Evolutionary conservation across 768 basidiomycete species (phyloP), one percentile per base, ranked within the genome.

Genomic region (Panellus pusillus): DNA sequence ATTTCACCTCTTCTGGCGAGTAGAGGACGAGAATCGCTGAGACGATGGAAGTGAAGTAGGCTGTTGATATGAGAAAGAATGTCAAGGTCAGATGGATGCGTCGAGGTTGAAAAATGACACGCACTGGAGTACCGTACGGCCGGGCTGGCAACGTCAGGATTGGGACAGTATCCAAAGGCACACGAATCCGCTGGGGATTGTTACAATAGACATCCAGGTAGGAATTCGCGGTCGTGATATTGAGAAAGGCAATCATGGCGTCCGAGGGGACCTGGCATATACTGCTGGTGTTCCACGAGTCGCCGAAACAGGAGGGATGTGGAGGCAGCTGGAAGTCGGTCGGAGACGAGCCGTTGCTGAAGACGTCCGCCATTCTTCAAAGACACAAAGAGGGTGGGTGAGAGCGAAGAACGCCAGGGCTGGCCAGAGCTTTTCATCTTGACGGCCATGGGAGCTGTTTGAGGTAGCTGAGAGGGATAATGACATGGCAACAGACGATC

Each of bases 71-170:
- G 4, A 17, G 6, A 36, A 7, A 15, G 14, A 54, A 12, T 3
- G 24, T 6, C 24, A 24, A 24, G 24, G 24, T 24, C 6, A 24
- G 24, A 3, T 2, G 24, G 24, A 24, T 24, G 24, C 24, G 6
- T 24, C 24, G 24, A 24, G 24, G 24, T 6, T 24, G 3, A 24
- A 24, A 43, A 39, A 40, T 27, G 17, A 28, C 1, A 51, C 59
- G 47, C 51, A 60, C 59, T 41, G 8, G 56, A 58, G 32, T 43
- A 52, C 17, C 59, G 59, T 13, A 61, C 59, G 15, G 59, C 59
- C 8, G 59, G 59, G 27, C 59, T 61, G 24, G 59, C 59, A 17
- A 61, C 59, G 19, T 61, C 59, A 1, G 54, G 51, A 27, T 58
- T 58, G 3, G 59, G 52, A 39, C 59, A 61, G 32, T 56, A 60